Percentiles rank a stretch among this genome's conserved stretches.
These are phyloP conservation scores for Sarocladiaceae sp. DNA, from an alignment of 2,329 filamentous ascomycete species.

Conservation along the genomic window DNA sequence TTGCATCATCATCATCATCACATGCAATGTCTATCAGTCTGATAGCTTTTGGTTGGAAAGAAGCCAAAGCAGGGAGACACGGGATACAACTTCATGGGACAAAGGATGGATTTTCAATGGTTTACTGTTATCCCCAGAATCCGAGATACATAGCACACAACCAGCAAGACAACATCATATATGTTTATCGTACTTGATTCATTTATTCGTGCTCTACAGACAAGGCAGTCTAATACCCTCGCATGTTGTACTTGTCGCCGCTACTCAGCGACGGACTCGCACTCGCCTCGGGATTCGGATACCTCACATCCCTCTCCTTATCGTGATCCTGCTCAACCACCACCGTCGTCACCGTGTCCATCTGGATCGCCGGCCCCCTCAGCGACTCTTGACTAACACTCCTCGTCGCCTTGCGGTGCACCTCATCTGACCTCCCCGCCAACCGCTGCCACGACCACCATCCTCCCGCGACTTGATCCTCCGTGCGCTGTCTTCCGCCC, in stretches of 20 bases:
- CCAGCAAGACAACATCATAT: too few species aligned
- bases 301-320: constrained; percentile 19
- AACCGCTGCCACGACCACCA: constrained; percentile 23
- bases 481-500: constrained; percentile 17
- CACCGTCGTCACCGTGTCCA: constrained; percentile 36
- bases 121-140: too few species aligned
- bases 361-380: constrained; percentile 34
- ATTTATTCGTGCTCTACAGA: too few species aligned
- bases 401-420: constrained; percentile 9
- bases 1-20: too few species aligned
- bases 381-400: constrained; percentile 24
- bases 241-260: neutral
- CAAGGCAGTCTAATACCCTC: constrained; percentile 4
- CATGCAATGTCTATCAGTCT: too few species aligned
- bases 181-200: too few species aligned
- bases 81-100: too few species aligned
- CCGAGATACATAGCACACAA: too few species aligned
- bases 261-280: constrained; percentile 19
- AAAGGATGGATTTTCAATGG: too few species aligned
- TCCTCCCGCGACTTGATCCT: constrained; percentile 15
- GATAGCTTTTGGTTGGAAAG: too few species aligned
- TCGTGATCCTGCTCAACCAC: constrained; percentile 31
- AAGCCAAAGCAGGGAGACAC: too few species aligned
- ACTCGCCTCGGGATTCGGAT: constrained; percentile 17
- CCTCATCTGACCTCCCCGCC: constrained; percentile 9